Evolutionary conservation across 2,329 filamentous ascomycete species (phyloP), one percentile per base, ranked within the genome.

Genomic region (Triangularia setosa): DNA sequence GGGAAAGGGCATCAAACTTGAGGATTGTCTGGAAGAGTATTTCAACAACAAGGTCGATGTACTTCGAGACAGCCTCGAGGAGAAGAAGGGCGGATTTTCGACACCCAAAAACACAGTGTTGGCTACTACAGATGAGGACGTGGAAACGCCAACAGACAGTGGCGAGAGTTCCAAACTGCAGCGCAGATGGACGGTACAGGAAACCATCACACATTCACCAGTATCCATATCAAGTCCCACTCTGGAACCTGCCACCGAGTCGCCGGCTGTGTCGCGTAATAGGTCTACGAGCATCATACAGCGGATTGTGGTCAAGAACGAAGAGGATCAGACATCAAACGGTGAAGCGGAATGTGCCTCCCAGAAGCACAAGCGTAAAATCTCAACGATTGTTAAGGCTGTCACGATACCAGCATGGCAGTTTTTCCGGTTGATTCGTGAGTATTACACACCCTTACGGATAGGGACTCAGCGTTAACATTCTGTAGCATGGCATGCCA

Each of bases 351-450:
- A 74, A 16, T 79, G 74, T 14, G 72, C 82, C 28, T 74, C 80
- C 48, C 77, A 79, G 66, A 78, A 79, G 75, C 74, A 77, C 69
- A 75, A 79, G 71, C 75, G 74, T 69, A 74, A 82, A 73, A 76
- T 80, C 70, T 84, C 83, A 12, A 81, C 79, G 1, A 80, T 82
- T 63, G 81, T 79, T 69, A 97, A 94, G 73, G 93, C 96, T 71
- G 90, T 98, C 14, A 89, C 94, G 64, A 97, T 98, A 80, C 94
- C 94, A 40, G 95, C 95, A 1, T 98, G 93, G 93, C 94, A 97
- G 72, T 97, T 98, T 73, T 98, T 97, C 78, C 92, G 91, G 72
- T 80, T 98, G 25, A 92, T 97, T 71, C 93, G 90, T 93, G 80
- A 78, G 90, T 67, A 16, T 48, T 9, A 7, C 5, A 9, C 33